Evolutionary conservation across 1,284 basidiomycete species (phyloP), one percentile per base, ranked within the genome.

Genomic region (Irpex rosettiformis): DNA sequence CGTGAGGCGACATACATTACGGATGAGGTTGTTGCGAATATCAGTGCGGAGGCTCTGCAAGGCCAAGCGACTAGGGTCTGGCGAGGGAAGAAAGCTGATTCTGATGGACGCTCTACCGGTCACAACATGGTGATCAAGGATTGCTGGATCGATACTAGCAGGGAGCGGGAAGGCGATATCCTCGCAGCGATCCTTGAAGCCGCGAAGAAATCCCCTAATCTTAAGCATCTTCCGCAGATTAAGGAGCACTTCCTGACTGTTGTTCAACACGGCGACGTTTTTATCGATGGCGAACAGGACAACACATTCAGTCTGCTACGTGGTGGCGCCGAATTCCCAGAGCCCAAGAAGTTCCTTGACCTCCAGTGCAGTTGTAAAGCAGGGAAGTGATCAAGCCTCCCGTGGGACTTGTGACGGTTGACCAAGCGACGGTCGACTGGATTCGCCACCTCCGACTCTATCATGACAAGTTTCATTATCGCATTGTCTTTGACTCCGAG

Each of bases 11-110:
- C 21, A 28, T 60, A 54, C 27, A 42, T 45, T 8, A 58, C 59
- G 2, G 16, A 22, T 24, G 7, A 48, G 16, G 22, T 55, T 3
- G 27, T 61, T n/a, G 47, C 59, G 6, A 40, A 52, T 28, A n/a
- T 53, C 16, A 54, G 49, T 21, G 40, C 54, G 6, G 13, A 54
- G 7, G 16, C 30, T 29, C 11, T 59, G 5, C 18, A 22, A 8
- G 55, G 58, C 22, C 30, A 52, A 52, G 60, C 58, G 5, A 61
- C 60, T 13, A 54, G 60, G 2, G 55, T 61, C 11, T 61, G 57
- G 57, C 48, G 48, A 3, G 48, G n/a, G 25, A 11, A 29, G 22
- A 11, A 28, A 11, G 22, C 22, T 16, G 18, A 25, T 13, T 13
- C 11, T 13, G 8, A 8, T 21, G 4, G 28, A 7, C 6, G 10